A percentile compares a stretch with the other conserved stretches of the same genome.
phyloP scores from a whole-genome alignment of 208 protist genomes.

The Kentomonas sorsogonicus region DNA sequence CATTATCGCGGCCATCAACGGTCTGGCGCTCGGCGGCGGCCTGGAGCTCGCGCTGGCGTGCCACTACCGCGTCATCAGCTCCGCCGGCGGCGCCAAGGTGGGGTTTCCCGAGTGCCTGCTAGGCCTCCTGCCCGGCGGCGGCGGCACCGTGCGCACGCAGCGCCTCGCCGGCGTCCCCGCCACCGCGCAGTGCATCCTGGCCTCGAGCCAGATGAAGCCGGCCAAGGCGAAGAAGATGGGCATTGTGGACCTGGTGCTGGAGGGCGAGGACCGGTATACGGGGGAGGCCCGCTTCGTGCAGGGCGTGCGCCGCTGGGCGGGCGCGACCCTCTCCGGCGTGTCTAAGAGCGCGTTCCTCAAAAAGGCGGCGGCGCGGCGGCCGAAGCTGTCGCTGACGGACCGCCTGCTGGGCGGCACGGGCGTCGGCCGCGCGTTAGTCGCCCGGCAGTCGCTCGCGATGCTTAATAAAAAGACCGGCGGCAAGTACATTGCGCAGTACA shows the following conservation, averaged over 20 bases:
- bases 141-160: constrained; percentile 94
- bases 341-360: too few relatives aligned
- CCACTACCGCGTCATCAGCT: constrained; percentile 77
- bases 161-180: constrained; percentile 84
- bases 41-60: constrained; percentile 94
- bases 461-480: constrained; percentile 88
- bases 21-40: constrained; percentile 91
- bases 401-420: constrained; percentile 46
- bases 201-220: constrained; percentile 63
- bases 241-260: constrained; percentile 54
- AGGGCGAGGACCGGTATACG: constrained; percentile 39
- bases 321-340: constrained; percentile 48
- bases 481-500: constrained; percentile 93
- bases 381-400: constrained; percentile 35
- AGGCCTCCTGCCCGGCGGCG: constrained; percentile 91
- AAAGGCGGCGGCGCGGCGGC: constrained; percentile 42
- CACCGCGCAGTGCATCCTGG: constrained; percentile 86
- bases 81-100: constrained; percentile 44
- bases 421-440: constrained; percentile 58
- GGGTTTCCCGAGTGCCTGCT: constrained; percentile 90
- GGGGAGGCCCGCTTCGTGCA: constrained; percentile 76
- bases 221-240: constrained; percentile 74
- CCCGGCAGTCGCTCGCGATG: constrained; percentile 43
- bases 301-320: constrained; percentile 51
- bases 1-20: constrained; percentile 92